Conservation (phyloP, 371 early-diverging fungal species). For the Mortierella sp. region DNA sequence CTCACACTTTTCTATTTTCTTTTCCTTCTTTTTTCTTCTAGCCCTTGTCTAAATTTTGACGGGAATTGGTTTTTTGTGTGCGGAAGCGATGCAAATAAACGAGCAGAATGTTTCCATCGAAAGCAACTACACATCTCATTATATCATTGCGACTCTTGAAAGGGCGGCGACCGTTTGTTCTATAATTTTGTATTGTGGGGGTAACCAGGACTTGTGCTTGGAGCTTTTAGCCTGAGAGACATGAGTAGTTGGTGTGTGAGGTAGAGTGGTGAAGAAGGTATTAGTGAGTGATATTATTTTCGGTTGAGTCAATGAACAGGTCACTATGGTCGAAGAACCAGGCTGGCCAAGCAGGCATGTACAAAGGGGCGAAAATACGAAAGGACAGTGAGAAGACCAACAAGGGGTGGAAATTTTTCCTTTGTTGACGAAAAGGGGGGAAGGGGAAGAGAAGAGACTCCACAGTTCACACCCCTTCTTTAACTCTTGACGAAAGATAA, state of each 20-base stretch:
- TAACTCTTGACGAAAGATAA: neutral
- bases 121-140: neutral
- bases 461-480: neutral
- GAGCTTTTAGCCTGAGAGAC: too few relatives aligned
- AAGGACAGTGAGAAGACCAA: too few relatives aligned
- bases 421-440: neutral
- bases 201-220: too few relatives aligned
- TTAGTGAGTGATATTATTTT: too few relatives aligned
- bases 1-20: neutral
- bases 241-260: too few relatives aligned
- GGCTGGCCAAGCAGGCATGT: too few relatives aligned
- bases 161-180: too few relatives aligned
- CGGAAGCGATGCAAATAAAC: slow-evolving; percentile 51
- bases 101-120: slow-evolving; percentile 33
- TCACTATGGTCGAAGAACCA: too few relatives aligned
- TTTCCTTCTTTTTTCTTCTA: slow-evolving; percentile 35
- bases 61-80: slow-evolving; percentile 31
- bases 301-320: too few relatives aligned
- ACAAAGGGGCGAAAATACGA: neutral
- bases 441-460: neutral
- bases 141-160: neutral
- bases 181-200: too few relatives aligned
- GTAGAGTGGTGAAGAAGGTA: neutral
- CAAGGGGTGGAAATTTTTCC: neutral
- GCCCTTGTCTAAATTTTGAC: slow-evolving; percentile 62